Conservation (phyloP, 2,329 filamentous ascomycete species). For the Ploettnerulaceae sp. region DNA sequence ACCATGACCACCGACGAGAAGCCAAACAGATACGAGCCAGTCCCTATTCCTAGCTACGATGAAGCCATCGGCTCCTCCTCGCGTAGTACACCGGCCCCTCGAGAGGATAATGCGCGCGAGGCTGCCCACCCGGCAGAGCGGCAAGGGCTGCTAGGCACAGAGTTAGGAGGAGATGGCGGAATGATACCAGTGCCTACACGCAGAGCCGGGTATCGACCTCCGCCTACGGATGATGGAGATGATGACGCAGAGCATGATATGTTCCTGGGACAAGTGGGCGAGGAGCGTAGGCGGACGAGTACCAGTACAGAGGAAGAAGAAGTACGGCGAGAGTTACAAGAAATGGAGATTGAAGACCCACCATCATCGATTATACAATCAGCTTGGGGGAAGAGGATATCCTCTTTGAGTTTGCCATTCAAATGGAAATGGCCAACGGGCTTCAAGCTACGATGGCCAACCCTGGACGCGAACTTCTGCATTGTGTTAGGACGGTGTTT, state of each 20-base stretch:
- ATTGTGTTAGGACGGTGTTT: slow-evolving; percentile 69
- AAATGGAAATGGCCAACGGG: slow-evolving; percentile 28
- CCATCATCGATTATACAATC: slow-evolving; percentile 38
- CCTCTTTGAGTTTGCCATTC: slow-evolving; percentile 33
- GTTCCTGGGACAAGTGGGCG: slow-evolving; percentile 48
- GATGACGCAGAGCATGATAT: slow-evolving; percentile 31
- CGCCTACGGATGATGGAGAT: slow-evolving; percentile 68
- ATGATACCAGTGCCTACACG: slow-evolving; percentile 39
- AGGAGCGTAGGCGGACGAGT: slow-evolving; percentile 47
- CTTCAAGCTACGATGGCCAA: slow-evolving; percentile 25
- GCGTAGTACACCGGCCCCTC: slow-evolving; percentile 57
- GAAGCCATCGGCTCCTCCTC: slow-evolving; percentile 65
- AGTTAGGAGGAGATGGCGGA: slow-evolving; percentile 41
- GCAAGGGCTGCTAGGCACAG: slow-evolving; percentile 62
- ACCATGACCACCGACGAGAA: slow-evolving; percentile 45
- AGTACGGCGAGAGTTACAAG: slow-evolving; percentile 76
- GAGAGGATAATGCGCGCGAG: slow-evolving; percentile 52
- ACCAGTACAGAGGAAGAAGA: slow-evolving; percentile 47
- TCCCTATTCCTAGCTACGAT: slow-evolving; percentile 79
- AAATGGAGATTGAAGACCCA: slow-evolving; percentile 81
- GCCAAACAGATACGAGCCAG: slow-evolving; percentile 50
- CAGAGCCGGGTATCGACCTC: slow-evolving; percentile 64
- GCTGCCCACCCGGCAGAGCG: slow-evolving; percentile 68
- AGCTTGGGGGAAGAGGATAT: slow-evolving; percentile 36
- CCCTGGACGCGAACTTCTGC: slow-evolving; percentile 37